Evolutionary conservation across 495 filamentous ascomycete species (phyloP).

Genomic region (Penicillium waksmanii): DNA sequence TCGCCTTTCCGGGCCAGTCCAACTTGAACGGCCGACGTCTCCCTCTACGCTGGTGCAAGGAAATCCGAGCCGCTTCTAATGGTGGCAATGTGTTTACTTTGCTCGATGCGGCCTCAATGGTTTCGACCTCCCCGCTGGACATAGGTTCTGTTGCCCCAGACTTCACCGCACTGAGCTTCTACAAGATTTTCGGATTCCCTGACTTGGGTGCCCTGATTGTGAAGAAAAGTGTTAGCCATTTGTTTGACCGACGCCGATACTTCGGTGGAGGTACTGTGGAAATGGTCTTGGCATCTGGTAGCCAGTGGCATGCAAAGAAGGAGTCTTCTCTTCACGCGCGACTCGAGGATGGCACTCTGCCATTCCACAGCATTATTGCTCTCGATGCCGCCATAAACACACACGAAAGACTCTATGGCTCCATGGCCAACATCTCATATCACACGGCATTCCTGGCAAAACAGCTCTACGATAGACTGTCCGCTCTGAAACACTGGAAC

Average conservation of each 20-base stretch:
- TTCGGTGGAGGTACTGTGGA: slow-evolving; percentile 98
- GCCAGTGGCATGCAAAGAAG: slow-evolving; percentile 73
- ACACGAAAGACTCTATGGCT: slow-evolving; percentile 70
- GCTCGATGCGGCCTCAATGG: slow-evolving; percentile 87
- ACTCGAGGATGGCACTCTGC: slow-evolving; percentile 88
- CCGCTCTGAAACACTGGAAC: slow-evolving; percentile 67
- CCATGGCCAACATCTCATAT: slow-evolving; percentile 69
- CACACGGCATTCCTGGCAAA: slow-evolving; percentile 72
- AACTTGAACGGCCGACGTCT: slow-evolving; percentile 88
- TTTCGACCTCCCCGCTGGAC: slow-evolving; percentile 76
- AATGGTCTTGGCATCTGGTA: slow-evolving; percentile 56
- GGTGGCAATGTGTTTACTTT: slow-evolving; percentile 61
- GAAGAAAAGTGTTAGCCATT: slow-evolving; percentile 64
- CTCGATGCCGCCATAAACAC: slow-evolving; percentile 71
- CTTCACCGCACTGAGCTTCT: slow-evolving; percentile 88
- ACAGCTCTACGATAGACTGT: slow-evolving; percentile 61
- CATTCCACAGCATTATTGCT: slow-evolving; percentile 86
- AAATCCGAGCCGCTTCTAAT: slow-evolving; percentile 44
- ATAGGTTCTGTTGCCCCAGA: slow-evolving; percentile 74
- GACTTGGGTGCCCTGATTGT: slow-evolving; percentile 89
- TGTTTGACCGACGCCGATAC: slow-evolving; percentile 70
- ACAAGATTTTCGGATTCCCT: slow-evolving; percentile 97
- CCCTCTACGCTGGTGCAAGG: slow-evolving; percentile 69
- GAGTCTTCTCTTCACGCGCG: slow-evolving; percentile 71
- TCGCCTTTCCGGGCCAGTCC: slow-evolving; percentile 89